These are phyloP conservation scores for Diaporthe aspalathi DNA, from an alignment of 2,329 filamentous ascomycete genomes.

Conservation along the genomic window DNA sequence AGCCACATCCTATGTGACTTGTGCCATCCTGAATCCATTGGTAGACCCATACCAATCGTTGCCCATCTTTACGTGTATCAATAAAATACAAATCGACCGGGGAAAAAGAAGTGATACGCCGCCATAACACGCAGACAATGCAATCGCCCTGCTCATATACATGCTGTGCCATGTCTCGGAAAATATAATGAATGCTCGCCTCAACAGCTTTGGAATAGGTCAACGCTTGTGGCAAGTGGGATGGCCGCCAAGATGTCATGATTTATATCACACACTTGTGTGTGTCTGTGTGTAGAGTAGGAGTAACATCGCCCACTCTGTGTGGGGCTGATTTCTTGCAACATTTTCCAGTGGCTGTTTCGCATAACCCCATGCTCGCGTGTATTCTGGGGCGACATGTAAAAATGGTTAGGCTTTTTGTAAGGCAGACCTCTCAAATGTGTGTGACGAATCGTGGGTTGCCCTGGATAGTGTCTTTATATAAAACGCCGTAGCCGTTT, in stretches of 20 bases:
- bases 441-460: conserved; percentile 15
- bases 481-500: conserved; percentile 12
- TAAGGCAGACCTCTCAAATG: background rate
- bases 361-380: background rate
- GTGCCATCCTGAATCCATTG: background rate
- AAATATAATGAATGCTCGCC: background rate
- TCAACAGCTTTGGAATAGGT: background rate
- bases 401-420: background rate
- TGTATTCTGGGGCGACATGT: background rate
- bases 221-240: background rate
- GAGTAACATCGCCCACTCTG: background rate
- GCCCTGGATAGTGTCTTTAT: conserved; percentile 13
- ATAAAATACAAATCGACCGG: conserved; percentile 2
- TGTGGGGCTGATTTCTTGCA: background rate
- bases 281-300: conserved; percentile 8
- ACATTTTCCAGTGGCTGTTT: background rate
- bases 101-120: background rate
- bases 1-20: background rate
- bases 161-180: conserved; percentile 17
- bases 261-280: background rate
- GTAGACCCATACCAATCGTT: background rate
- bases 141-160: conserved; percentile 8
- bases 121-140: conserved; percentile 2
- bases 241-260: background rate
- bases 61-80: background rate